These are phyloP conservation scores for Globisporangium middletonii DNA, from an alignment of 352 stramenopile species.

Conservation along the genomic window DNA sequence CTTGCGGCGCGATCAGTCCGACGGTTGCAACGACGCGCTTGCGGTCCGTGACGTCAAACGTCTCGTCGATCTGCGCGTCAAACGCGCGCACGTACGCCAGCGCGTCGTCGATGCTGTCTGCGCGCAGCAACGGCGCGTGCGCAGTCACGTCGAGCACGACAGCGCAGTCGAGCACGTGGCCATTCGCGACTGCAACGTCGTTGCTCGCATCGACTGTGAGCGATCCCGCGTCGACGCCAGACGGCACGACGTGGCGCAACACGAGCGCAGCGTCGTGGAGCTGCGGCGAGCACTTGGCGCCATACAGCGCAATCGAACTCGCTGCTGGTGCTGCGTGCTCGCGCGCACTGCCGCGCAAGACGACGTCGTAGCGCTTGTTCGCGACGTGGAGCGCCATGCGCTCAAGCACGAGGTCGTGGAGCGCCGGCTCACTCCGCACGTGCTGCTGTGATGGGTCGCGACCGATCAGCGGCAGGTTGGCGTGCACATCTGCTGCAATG, in stretches of 20 bases:
- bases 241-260: conserved; percentile 12
- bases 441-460: conserved; percentile 1
- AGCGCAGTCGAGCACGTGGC: conserved; percentile 14
- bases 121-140: conserved; percentile 3
- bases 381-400: conserved; percentile 17
- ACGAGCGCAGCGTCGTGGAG: conserved; percentile 10
- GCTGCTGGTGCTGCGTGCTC: neutral
- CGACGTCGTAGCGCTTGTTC: conserved; percentile 16
- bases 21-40: conserved; percentile 11
- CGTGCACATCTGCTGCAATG: conserved; percentile 9
- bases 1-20: conserved; percentile 1
- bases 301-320: conserved; percentile 17
- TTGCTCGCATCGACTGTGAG: conserved; percentile 3
- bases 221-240: conserved; percentile 6
- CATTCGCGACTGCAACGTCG: conserved; percentile 5
- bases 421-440: conserved; percentile 3
- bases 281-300: conserved; percentile 7
- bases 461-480: conserved; percentile 12
- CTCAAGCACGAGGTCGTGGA: conserved; percentile 17
- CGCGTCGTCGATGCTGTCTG: conserved; percentile 3
- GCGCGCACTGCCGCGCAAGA: conserved; percentile 6
- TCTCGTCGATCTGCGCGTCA: conserved; percentile 9
- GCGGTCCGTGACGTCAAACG: conserved; percentile 1
- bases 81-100: conserved; percentile 9
- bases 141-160: conserved; percentile 16